Evolutionary conservation across 345 rosid species (phyloP), one percentile per base, ranked within the genome.

Genomic region (Lepidium africanum): DNA sequence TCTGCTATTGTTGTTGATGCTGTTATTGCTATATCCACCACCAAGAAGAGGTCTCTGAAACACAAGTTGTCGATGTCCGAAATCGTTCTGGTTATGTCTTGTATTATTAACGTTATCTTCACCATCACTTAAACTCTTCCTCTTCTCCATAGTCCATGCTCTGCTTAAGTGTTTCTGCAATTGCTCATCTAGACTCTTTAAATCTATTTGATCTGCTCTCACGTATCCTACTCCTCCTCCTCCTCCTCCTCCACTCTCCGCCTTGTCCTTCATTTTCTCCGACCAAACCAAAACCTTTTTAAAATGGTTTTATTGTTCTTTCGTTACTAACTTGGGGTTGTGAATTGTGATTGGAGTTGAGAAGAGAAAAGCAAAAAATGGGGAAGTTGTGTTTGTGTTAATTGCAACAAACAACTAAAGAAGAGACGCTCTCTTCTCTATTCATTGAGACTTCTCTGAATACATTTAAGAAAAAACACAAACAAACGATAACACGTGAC

Each of bases 181-280:
- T 74, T 94, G 99, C 75, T 91, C 99, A 73, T 94, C 99, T 21
- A 94, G 71, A 76, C 92, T 86, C 84, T 89, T 94, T 65, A 94
- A 85, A 81, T 94, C 97, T 80, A 94, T 91, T 85, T 89, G 92
- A 85, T 91, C 97, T 11, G 99, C 99, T 65, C 99, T 83, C 75
- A 94, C 95, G 71, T 88, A 91, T 75, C 90, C 96, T 35, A 76
- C 88, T 46, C 85, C 87, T 38, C 72, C 72, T 33, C 85, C 87
- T 38, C 72, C 72, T 33, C 70, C 70, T 6, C 65, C 76, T 0
- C 87, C 82, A 63, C 82, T 78, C 72, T 83, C 85, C 72, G 76
- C 79, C 77, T 84, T 86, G 74, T 78, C 83, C 79, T 85, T 82
- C 94, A 84, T 81, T 45, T 72, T 50, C 15, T 55, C 51, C 35